Conservation (phyloP, 116 monocot species). For the Trichopus zeylanicus region DNA sequence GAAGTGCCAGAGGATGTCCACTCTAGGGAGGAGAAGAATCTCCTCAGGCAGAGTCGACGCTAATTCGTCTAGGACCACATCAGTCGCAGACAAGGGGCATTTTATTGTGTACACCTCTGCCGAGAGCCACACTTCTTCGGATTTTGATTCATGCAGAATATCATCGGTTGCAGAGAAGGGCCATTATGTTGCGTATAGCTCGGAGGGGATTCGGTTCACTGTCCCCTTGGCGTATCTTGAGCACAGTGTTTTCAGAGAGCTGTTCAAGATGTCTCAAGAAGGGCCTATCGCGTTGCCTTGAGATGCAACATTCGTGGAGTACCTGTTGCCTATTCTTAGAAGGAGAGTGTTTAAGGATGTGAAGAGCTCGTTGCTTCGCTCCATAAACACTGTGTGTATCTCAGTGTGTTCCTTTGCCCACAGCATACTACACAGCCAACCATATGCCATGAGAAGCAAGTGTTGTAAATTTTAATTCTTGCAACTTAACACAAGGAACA, state of each 20-base stretch:
- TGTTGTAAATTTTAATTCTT: no score
- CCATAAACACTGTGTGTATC: neutral
- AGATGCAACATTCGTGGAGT: slow-evolving; percentile 15
- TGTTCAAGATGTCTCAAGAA: slow-evolving; percentile 31
- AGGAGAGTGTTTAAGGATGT: neutral
- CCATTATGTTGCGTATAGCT: slow-evolving; percentile 6
- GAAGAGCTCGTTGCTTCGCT: neutral
- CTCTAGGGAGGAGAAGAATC: slow-evolving; percentile 4
- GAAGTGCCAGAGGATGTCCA: slow-evolving; percentile 19
- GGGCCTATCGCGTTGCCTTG: slow-evolving; percentile 28
- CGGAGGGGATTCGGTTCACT: slow-evolving; percentile 8
- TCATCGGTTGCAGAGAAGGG: slow-evolving; percentile 6
- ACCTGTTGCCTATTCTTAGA: neutral
- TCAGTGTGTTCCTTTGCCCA: neutral
- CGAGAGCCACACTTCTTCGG: no score
- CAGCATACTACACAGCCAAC: no score
- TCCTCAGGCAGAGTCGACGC: neutral
- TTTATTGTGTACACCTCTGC: no score
- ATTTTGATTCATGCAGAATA: neutral
- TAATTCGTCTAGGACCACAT: no score
- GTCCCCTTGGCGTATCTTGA: slow-evolving; percentile 1
- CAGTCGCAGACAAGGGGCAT: no score
- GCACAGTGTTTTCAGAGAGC: slow-evolving; percentile 8
- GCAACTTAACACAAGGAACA: no score
- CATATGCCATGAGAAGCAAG: no score